Conservation (phyloP, 2,329 filamentous ascomycete genomes). For the Pseudocercospora eumusae region DNA sequence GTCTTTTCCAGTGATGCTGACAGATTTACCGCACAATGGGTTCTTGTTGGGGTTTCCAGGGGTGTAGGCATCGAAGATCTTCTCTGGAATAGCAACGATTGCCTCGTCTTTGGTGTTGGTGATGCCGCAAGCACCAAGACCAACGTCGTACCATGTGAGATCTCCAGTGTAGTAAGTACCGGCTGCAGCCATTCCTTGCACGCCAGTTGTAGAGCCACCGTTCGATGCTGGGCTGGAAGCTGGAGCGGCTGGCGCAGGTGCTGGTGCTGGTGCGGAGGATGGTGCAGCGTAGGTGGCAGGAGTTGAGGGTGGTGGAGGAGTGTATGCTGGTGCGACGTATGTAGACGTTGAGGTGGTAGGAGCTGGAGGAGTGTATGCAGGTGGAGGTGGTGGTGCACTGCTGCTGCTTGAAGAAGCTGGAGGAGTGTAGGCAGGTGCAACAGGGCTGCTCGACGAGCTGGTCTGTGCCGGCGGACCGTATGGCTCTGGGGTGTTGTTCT, state of each 20-base stretch:
- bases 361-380: conserved; percentile 16
- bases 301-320: conserved; percentile 27
- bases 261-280: too few species aligned
- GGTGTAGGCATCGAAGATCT: conserved; percentile 60
- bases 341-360: conserved; percentile 21
- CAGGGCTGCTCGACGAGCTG: conserved; percentile 5
- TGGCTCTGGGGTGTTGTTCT: conserved; percentile 7
- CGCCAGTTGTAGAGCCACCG: too few species aligned
- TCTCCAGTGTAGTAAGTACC: conserved; percentile 58
- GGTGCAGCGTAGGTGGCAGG: conserved; percentile 28
- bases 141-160: conserved; percentile 73
- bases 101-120: conserved; percentile 59
- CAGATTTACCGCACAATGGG: conserved; percentile 67
- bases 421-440: conserved; percentile 12
- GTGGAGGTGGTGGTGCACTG: conserved; percentile 4
- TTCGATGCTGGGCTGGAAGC: too few species aligned
- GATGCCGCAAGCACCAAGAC: conserved; percentile 67
- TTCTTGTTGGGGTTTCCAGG: conserved; percentile 60
- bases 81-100: conserved; percentile 68
- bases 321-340: conserved; percentile 29
- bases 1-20: conserved; percentile 60
- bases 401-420: conserved; percentile 16
- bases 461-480: conserved; percentile 17
- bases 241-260: conserved; percentile 21
- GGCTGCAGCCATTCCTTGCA: too few species aligned